Percentiles rank a stretch among this genome's conserved stretches.
Conservation (phyloP, 139 green algal species). For the Choricystis sp. region DNA sequence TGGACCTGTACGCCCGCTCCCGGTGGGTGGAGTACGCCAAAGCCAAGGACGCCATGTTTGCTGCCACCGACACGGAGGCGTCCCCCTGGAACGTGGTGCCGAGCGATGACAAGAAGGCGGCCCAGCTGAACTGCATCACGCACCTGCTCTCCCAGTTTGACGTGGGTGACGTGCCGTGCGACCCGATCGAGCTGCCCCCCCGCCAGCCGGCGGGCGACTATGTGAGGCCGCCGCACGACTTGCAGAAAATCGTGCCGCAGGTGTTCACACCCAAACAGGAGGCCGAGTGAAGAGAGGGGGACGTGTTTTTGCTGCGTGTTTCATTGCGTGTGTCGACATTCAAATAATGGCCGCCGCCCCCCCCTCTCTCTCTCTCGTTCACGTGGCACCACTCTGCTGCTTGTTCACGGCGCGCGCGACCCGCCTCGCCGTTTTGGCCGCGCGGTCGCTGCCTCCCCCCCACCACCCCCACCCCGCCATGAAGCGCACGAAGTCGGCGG, state of each 20-base stretch:
- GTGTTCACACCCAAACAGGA: background rate
- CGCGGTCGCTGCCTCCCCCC: no score
- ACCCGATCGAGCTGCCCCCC: background rate
- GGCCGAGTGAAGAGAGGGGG: no score
- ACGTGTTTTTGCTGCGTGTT: no score
- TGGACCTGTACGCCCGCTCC: conserved; percentile 1
- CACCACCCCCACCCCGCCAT: background rate
- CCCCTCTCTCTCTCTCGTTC: no score
- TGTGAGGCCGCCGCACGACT: background rate
- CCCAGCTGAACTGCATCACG: conserved; percentile 18
- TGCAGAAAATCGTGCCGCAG: background rate
- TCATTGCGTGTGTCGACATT: no score
- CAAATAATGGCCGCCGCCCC: no score
- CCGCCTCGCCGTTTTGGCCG: no score
- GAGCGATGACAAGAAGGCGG: conserved; percentile 23
- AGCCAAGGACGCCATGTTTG: conserved; percentile 26
- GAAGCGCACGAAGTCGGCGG: background rate
- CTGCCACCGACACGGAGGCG: background rate
- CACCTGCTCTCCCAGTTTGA: conserved; percentile 9
- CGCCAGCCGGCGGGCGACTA: background rate
- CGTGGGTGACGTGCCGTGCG: background rate
- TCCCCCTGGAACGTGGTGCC: conserved; percentile 17
- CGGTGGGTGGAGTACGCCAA: conserved; percentile 18
- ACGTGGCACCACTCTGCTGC: no score
- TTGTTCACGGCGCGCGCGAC: no score